These are phyloP conservation scores for Penicillium antarcticum DNA, from an alignment of 495 filamentous ascomycete species.

Conservation along the genomic window DNA sequence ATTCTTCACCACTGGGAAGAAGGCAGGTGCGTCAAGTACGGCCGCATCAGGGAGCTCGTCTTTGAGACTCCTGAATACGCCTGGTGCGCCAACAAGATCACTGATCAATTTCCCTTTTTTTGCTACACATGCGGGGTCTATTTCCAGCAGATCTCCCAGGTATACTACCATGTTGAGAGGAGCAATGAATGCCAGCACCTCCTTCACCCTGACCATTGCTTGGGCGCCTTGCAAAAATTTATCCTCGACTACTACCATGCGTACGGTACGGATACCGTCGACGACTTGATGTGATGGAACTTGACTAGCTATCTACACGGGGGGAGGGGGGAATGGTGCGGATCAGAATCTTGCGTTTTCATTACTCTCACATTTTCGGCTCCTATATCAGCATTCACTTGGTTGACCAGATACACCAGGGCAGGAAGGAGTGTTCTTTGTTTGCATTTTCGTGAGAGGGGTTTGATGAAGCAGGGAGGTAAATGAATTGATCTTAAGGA, in stretches of 20 bases:
- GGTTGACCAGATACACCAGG: too few species aligned
- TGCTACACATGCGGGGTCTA: not conserved
- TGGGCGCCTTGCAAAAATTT: not conserved
- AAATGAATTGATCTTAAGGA: too few species aligned
- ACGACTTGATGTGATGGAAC: not conserved
- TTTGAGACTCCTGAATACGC: conserved; percentile 1
- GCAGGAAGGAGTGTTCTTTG: too few species aligned
- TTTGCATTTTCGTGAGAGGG: too few species aligned
- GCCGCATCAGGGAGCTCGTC: not conserved
- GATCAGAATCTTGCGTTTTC: too few species aligned
- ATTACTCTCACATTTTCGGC: too few species aligned
- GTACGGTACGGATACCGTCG: not conserved
- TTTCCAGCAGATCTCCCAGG: not conserved
- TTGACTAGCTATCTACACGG: not conserved
- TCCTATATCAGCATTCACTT: too few species aligned
- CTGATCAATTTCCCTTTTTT: not conserved
- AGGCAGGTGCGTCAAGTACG: not conserved
- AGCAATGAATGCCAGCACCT: not conserved
- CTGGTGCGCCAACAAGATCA: not conserved
- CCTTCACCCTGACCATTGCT: not conserved
- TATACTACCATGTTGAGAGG: not conserved
- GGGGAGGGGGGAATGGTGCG: too few species aligned
- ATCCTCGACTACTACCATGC: conserved; percentile 2
- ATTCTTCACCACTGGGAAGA: not conserved
- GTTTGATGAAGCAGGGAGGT: too few species aligned